Conservation (phyloP, 2,329 filamentous ascomycete species). For the Fusarium chaquense region DNA sequence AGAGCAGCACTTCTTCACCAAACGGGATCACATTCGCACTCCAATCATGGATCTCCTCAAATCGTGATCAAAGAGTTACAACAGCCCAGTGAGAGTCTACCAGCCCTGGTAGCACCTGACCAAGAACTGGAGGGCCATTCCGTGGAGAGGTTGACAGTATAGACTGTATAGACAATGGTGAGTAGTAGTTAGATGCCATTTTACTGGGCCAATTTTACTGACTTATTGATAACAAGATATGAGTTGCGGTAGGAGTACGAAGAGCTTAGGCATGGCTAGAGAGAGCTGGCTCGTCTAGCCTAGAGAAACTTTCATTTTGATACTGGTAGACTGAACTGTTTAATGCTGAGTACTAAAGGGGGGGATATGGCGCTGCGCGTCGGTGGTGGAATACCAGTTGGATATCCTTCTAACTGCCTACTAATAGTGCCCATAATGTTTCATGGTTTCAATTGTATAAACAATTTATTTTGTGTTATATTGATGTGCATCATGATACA, state of each 20-base stretch:
- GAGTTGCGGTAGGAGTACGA: neutral
- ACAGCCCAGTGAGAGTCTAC: slow-evolving; percentile 23
- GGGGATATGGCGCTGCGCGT: neutral
- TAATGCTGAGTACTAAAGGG: too few relatives aligned
- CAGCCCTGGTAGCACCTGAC: neutral
- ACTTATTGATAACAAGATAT: neutral
- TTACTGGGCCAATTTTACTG: neutral
- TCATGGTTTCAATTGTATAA: neutral
- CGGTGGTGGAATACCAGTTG: neutral
- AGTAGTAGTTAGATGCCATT: neutral
- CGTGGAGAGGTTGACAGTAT: slow-evolving; percentile 12
- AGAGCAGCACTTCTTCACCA: slow-evolving; percentile 53
- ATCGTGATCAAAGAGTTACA: slow-evolving; percentile 21
- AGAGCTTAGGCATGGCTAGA: neutral
- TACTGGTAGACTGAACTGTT: neutral
- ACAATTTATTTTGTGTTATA: neutral
- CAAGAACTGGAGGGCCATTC: slow-evolving; percentile 9
- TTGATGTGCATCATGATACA: slow-evolving; percentile 2
- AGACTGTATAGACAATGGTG: neutral
- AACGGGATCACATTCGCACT: slow-evolving; percentile 19
- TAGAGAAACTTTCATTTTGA: neutral
- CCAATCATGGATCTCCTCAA: slow-evolving; percentile 5
- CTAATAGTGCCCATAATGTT: neutral
- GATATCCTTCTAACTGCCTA: neutral
- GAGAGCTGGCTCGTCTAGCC: slow-evolving; percentile 27